Evolutionary conservation across 176 grass and related monocot genomes (phyloP).

Genomic region (Urochloa ruziziensis): DNA sequence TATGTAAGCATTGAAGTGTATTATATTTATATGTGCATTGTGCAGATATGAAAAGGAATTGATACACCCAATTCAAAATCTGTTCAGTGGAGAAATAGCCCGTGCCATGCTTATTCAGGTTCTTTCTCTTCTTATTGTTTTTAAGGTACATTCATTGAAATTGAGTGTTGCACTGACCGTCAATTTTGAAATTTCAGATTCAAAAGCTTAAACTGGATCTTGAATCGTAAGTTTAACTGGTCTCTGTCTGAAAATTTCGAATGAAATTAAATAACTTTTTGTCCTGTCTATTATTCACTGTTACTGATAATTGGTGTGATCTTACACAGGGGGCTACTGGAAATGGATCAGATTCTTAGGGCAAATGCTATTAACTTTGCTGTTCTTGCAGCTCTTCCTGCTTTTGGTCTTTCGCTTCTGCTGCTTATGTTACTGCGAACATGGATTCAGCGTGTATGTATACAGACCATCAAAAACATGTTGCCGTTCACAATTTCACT

Average conservation of each 20-base stretch:
- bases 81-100: conserved; percentile 81
- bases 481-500: conserved; percentile 12
- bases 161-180: conserved; percentile 31
- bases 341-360: conserved; percentile 95
- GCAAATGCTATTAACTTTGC: conserved; percentile 98
- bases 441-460: conserved; percentile 83
- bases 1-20: conserved; percentile 19
- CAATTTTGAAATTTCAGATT: conserved; percentile 64
- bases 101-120: conserved; percentile 99
- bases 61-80: conserved; percentile 69
- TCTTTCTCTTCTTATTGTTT: conserved; percentile 26
- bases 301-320: conserved; percentile 24
- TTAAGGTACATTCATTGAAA: conserved; percentile 1
- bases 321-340: conserved; percentile 74
- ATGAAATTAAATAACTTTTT: conserved; percentile 19
- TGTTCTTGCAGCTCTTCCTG: conserved; percentile 90
- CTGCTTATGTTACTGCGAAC: conserved; percentile 62
- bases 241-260: background rate
- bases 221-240: conserved; percentile 71
- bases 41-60: conserved; percentile 92
- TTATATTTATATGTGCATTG: conserved; percentile 21
- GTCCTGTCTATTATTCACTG: background rate
- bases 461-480: background rate
- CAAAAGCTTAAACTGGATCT: conserved; percentile 96
- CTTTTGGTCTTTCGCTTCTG: conserved; percentile 76